Evolutionary conservation across 192 early-diverging fungal genomes (phyloP).

Genomic region (Rhizophagus sp.): DNA sequence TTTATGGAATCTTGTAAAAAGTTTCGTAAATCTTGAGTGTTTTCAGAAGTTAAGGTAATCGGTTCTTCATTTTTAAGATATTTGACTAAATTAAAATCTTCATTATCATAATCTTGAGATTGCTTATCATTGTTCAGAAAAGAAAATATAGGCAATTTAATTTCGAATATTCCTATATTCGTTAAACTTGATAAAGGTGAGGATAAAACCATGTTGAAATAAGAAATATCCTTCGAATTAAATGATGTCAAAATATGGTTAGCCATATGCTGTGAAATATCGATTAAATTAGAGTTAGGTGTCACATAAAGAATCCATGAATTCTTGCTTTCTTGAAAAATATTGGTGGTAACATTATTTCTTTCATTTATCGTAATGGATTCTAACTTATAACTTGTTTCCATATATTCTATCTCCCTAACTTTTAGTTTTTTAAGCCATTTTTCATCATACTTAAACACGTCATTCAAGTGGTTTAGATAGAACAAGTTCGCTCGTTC

Average conservation of each 20-base stretch:
- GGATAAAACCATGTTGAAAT: not conserved
- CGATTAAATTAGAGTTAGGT: not conserved
- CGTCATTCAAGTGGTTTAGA: conserved; percentile 56
- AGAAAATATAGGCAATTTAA: not conserved
- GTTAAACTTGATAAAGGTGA: not conserved
- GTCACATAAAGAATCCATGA: not conserved
- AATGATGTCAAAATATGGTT: not conserved
- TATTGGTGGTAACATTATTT: conserved; percentile 1
- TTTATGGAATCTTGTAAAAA: conserved; percentile 28
- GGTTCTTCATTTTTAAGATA: not conserved
- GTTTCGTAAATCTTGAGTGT: not conserved
- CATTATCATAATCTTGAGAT: not conserved
- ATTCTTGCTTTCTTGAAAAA: not conserved
- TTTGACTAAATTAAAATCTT: not conserved
- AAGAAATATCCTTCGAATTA: not conserved
- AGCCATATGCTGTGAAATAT: not conserved
- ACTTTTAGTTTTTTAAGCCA: conserved; percentile 67
- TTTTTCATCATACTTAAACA: conserved; percentile 52
- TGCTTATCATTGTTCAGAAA: too few species aligned
- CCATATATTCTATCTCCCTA: conserved; percentile 64
- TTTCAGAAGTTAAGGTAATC: not conserved
- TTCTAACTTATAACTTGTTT: conserved; percentile 51
- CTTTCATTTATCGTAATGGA: conserved; percentile 33
- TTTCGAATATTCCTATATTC: not conserved
- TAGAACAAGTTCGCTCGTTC: conserved; percentile 77